Evolutionary conservation across 345 rosid genomes (phyloP).

Genomic region (Isatis tinctoria): DNA sequence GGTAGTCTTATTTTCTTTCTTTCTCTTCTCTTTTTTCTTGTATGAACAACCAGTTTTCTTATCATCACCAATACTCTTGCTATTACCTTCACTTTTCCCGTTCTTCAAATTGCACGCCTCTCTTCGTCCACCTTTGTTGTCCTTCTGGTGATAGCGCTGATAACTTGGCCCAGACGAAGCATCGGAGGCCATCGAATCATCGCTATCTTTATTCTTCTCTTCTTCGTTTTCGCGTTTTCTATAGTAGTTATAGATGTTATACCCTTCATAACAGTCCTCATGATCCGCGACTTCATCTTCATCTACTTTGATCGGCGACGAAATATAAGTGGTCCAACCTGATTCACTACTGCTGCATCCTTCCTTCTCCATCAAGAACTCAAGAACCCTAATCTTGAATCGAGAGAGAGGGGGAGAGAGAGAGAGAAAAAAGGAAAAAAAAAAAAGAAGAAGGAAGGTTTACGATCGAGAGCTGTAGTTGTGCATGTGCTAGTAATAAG

Average conservation of each 20-base stretch:
- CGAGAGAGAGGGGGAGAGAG: background rate
- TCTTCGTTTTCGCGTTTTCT: conserved; percentile 30
- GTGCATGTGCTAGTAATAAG: conserved; percentile 5
- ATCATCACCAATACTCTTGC: conserved; percentile 27
- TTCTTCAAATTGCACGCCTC: conserved; percentile 16
- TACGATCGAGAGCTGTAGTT: conserved; percentile 1
- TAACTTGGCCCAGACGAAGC: conserved; percentile 65
- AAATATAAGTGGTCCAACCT: conserved; percentile 74
- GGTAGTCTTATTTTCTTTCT: conserved; percentile 13
- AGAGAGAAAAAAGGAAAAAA: background rate
- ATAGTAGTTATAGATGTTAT: conserved; percentile 10
- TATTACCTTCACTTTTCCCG: conserved; percentile 22
- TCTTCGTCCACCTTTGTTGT: conserved; percentile 5
- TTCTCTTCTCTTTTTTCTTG: conserved; percentile 29
- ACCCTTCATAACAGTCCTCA: conserved; percentile 23
- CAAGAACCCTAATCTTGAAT: conserved; percentile 29
- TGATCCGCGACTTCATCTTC: conserved; percentile 31
- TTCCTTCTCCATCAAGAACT: conserved; percentile 39
- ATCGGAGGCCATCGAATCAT: conserved; percentile 80
- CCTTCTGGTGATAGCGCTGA: conserved; percentile 27
- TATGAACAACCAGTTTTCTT: conserved; percentile 8
- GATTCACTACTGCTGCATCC: conserved; percentile 84
- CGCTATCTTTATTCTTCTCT: conserved; percentile 48
- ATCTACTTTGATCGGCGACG: conserved; percentile 53
- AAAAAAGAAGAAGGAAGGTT: background rate